phyloP scores from a whole-genome alignment of 306 rosid species.

The Vigna hirtella region DNA sequence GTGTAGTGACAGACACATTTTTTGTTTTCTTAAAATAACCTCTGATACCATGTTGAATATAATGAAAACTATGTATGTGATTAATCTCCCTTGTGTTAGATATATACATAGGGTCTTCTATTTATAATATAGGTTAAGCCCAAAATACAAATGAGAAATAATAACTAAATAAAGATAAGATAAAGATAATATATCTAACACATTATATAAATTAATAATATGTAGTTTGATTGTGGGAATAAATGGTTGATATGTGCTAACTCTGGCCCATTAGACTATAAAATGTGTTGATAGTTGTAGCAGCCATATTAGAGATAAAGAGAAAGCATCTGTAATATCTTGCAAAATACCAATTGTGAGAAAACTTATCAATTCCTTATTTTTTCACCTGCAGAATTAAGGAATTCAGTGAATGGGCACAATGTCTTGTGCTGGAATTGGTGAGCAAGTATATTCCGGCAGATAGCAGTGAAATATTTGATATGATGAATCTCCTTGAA shows the following conservation, averaged over 20 bases:
- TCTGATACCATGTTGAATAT: no score
- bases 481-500: conserved; percentile 97
- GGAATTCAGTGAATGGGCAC: conserved; percentile 98
- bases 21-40: no score
- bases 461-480: conserved; percentile 90
- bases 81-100: no score
- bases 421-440: conserved; percentile 89
- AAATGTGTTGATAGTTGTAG: conserved; percentile 26
- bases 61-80: no score
- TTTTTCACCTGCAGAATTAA: conserved; percentile 71
- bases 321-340: conserved; percentile 30
- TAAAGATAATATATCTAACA: no score
- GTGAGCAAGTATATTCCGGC: conserved; percentile 88
- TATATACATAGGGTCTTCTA: no score
- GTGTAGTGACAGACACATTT: no score
- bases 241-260: conserved; percentile 24
- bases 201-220: conserved; percentile 20
- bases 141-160: no score
- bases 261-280: conserved; percentile 28
- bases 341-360: conserved; percentile 22
- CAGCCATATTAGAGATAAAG: conserved; percentile 28
- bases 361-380: conserved; percentile 39
- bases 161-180: no score
- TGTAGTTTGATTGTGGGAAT: conserved; percentile 25
- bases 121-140: no score